Evolutionary conservation across 768 basidiomycete genomes (phyloP), one percentile per base, ranked within the genome.

Genomic region (Boletus insuetus): DNA sequence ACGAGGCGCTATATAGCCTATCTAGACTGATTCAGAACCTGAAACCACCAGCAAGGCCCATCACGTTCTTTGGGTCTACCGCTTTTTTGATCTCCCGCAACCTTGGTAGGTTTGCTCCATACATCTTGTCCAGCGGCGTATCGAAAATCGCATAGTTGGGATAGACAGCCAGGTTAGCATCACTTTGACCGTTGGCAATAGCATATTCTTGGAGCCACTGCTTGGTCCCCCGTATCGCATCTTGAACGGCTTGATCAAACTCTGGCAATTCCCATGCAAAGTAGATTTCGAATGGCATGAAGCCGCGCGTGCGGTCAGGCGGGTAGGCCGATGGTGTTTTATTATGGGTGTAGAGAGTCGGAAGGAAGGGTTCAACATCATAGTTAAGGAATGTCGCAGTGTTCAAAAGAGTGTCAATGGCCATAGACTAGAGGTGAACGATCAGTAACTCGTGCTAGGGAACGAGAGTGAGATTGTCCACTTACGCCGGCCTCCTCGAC

Each of bases 31-130:
- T 29, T 71, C 52, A 77, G 45, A 82, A 61, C 68, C 82, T 86
- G 65, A 77, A 85, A 7, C 84, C 84, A 0, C 86, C 85, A 17
- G 84, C 74, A 12, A 85, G 75, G 9, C 76, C 78, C 85, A 86
- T 86, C 6, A 85, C 74, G 59, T 82, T 74, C 8, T 70, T 47
- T 0, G 84, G 84, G 63, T 86, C 86, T 38, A 80, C 74, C 11
- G 51, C 54, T 48, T 52, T 64, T 60, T 80, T 81, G 16, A 85
- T 63, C 16, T 55, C 59, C 42, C 67, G 60, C 47, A 86, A 62
- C 42, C 49, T 64, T 2, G 67, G 60, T 24, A 58, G 0, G 50
- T 84, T 79, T 0, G 54, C 61, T 1, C 81, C 84, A 55, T 81
- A 86, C 34, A 86, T 63, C 2, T 65, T 45, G 31, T 69, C 63